phyloP scores from a whole-genome alignment of 768 basidiomycete species.

The Lactarius hatsudake region DNA sequence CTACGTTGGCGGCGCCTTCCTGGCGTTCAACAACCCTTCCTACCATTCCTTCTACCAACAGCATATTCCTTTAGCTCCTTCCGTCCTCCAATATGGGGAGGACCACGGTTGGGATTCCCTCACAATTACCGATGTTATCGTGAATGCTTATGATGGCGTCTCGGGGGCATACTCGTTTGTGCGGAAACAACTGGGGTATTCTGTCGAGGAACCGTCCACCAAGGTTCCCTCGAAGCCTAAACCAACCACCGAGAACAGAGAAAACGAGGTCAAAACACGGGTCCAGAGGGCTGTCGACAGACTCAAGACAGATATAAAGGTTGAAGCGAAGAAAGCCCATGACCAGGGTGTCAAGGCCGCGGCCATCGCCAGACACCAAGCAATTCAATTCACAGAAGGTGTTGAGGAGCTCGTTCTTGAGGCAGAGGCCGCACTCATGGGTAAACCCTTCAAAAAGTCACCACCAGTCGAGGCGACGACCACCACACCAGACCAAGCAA shows the following conservation, averaged over 20 bases:
- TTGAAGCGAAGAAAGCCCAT: conserved; percentile 34
- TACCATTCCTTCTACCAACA: conserved; percentile 88
- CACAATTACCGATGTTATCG: conserved; percentile 57
- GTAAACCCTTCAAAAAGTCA: conserved; percentile 38
- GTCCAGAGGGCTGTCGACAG: conserved; percentile 43
- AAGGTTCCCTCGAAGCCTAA: conserved; percentile 11
- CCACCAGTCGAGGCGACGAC: conserved; percentile 29
- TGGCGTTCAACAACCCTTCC: conserved; percentile 68
- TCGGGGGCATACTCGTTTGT: conserved; percentile 51
- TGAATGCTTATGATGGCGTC: conserved; percentile 49
- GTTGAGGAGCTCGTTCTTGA: conserved; percentile 63
- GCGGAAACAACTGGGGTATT: conserved; percentile 48
- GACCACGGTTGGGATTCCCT: conserved; percentile 73
- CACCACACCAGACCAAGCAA: conserved; percentile 31
- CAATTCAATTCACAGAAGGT: conserved; percentile 56
- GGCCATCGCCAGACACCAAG: conserved; percentile 45
- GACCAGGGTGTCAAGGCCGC: conserved; percentile 39
- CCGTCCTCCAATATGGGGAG: conserved; percentile 81
- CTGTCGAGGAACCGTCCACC: conserved; percentile 15
- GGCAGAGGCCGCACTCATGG: conserved; percentile 69
- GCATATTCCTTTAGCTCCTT: conserved; percentile 72
- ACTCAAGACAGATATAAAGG: conserved; percentile 50
- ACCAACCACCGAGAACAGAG: conserved; percentile 34
- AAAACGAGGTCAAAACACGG: conserved; percentile 45
- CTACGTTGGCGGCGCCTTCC: conserved; percentile 78